Evolutionary conservation across 495 filamentous ascomycete genomes (phyloP).

Genomic region (Neurospora sp.): DNA sequence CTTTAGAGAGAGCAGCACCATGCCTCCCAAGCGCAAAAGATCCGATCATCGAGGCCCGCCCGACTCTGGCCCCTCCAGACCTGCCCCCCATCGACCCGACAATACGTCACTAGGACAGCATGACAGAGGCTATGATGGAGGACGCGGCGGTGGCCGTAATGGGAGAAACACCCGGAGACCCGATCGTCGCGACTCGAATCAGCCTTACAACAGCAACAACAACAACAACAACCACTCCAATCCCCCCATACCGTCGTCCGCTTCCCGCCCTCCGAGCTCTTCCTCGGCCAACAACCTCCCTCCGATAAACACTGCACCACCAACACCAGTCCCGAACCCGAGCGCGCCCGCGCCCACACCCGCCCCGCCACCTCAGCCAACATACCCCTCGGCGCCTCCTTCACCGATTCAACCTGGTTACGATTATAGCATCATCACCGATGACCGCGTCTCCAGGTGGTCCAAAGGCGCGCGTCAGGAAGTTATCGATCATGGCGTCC

Average conservation of each 20-base stretch:
- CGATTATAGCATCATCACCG: conserved; percentile 39
- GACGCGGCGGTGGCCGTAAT: conserved; percentile 25
- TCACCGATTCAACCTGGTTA: conserved; percentile 28
- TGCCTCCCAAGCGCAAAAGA: conserved; percentile 47
- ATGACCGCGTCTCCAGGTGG: conserved; percentile 37
- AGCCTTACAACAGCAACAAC: conserved; percentile 9
- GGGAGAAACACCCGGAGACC: conserved; percentile 28
- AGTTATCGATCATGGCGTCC: conserved; percentile 38
- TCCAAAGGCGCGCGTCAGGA: conserved; percentile 38
- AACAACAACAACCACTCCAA: background rate
- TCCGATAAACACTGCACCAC: background rate
- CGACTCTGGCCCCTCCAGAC: conserved; percentile 34
- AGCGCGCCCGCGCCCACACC: conserved; percentile 13
- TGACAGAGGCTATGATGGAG: conserved; percentile 35
- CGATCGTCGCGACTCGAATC: conserved; percentile 36
- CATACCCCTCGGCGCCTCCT: conserved; percentile 3
- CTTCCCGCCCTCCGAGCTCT: conserved; percentile 34
- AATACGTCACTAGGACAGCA: conserved; percentile 39
- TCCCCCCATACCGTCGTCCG: conserved; percentile 27
- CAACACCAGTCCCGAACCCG: background rate
- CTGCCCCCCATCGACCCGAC: conserved; percentile 42
- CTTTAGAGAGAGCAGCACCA: conserved; percentile 17
- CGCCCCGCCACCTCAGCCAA: conserved; percentile 4
- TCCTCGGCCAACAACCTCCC: conserved; percentile 25
- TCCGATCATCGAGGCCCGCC: conserved; percentile 29